Base-by-base conservation (phyloP, 805 yeast species). In the Lachancea waltii region DNA sequence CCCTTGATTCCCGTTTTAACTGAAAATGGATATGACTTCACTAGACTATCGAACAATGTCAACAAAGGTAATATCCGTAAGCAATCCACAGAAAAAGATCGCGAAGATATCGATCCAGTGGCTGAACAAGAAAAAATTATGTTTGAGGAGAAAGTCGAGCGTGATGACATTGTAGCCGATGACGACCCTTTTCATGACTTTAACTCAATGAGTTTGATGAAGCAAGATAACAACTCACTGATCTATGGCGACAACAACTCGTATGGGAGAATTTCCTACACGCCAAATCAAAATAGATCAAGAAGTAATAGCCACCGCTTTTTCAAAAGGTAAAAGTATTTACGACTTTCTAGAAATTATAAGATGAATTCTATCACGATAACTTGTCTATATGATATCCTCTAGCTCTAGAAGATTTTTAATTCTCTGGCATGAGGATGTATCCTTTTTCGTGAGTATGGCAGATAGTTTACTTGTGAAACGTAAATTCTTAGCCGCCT, bases 1-100 rank as follows among this genome's bases (percentile, higher is more conserved):
- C 99, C 99, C 11, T 80, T 92, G 79, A 80, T 92, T 13, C 99
- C 99, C 0, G 82, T 82, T 0, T 70, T 86, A 30, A 68, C 75
- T 8, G 68, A 69, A 33, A 58, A 66, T 46, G 76, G 69, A n/a
- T 58, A 69, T 16, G 81, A 77, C 38, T 73, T 76, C 39, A 62
- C 70, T 27, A 64, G 63, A 43, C 39, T 59, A 17, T 54, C 60
- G 1, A 39, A 47, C 7, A 55, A 51, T 25, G 45, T 44, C 26
- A 48, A 46, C 26, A 42, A 49, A 30, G 41, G 46, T 10, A 49
- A 45, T 20, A 49, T 49, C 15, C 31, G 32, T 28, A 46, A 49
- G 4, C 42, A 51, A 4, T 47, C 54, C 6, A 53, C 46, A 26
- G 30, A 26, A 9, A 31, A 26, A 11, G 58, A 53, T 21, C 53